Evolutionary conservation across 2,329 filamentous ascomycete genomes (phyloP), one percentile per base, ranked within the genome.

Genomic region (Alternaria ethzedia): DNA sequence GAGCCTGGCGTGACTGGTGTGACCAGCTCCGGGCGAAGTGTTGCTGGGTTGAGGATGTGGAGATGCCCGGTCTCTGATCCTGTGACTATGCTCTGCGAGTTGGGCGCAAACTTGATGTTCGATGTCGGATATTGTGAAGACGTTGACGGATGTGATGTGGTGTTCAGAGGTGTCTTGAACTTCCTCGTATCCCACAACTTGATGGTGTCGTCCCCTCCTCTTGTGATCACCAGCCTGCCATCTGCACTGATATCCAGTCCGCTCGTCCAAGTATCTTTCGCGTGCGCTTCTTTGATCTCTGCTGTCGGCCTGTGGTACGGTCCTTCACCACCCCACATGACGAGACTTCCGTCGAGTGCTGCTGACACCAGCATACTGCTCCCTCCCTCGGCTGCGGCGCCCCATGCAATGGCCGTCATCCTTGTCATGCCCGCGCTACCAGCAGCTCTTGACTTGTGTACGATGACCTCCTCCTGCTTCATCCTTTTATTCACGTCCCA

Each of bases 111-210:
- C 66, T 88, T 88, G 76, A 99, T 97, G 76, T 94, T 97, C 57
- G 89, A 91, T 63, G 92, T 94, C 1, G 92, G 88, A 77, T 92
- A 97, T 73, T 94, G 90, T 61, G 90, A 89, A 1, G 93, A 95
- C 13, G 92, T 97, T 1, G 95, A 97, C 1, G 87, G 81, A 79
- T 97, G 94, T 6, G 90, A 83, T 15, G 93, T 88, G 2, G 90
- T 92, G 51, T 93, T 92, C 13, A 99, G 86, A 5, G 96, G 93
- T 61, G 91, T 86, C 78, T 96, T 98, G 85, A 99, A 97, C 76
- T 97, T 98, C 62, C 96, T 89, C 4, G 91, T 96, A 78, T 99
- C 96, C 96, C 96, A 99, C 2, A 97, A 86, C 82, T 98, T 98
- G 80, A 99, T 95, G 2, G 91, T 87, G 76, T 96, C 89, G 80